Conservation (phyloP, 495 filamentous ascomycete genomes). For the Trichocladium antarcticum region DNA sequence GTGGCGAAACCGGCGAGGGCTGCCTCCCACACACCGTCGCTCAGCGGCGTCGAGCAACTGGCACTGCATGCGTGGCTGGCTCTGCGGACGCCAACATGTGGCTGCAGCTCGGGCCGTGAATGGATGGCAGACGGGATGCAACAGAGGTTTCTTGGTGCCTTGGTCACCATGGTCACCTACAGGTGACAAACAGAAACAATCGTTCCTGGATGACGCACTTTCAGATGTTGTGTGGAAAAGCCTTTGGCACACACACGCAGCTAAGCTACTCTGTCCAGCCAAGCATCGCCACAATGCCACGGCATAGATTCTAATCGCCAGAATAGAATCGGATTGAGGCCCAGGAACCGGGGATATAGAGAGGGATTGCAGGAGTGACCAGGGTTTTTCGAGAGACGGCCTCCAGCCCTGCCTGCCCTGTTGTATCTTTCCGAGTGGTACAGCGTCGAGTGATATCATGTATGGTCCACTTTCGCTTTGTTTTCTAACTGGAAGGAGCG, state of each 20-base stretch:
- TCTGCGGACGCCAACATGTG: neutral
- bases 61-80: neutral
- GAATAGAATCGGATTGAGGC: neutral
- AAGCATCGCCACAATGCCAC: too few species aligned
- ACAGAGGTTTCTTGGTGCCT: too few species aligned
- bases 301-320: too few species aligned
- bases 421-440: neutral
- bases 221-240: too few species aligned
- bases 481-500: constrained; percentile 4
- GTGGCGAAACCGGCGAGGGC: neutral
- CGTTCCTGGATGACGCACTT: too few species aligned
- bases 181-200: too few species aligned
- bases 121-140: constrained; percentile 9
- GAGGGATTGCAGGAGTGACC: neutral
- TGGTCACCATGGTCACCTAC: too few species aligned
- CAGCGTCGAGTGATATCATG: constrained; percentile 3
- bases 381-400: too few species aligned
- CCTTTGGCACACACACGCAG: too few species aligned
- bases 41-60: neutral
- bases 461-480: neutral
- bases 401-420: neutral
- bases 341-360: neutral
- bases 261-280: too few species aligned
- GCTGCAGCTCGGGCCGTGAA: constrained; percentile 12
- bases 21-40: neutral